phyloP scores from a whole-genome alignment of 208 protist genomes.

The Crithidia brevicula region DNA sequence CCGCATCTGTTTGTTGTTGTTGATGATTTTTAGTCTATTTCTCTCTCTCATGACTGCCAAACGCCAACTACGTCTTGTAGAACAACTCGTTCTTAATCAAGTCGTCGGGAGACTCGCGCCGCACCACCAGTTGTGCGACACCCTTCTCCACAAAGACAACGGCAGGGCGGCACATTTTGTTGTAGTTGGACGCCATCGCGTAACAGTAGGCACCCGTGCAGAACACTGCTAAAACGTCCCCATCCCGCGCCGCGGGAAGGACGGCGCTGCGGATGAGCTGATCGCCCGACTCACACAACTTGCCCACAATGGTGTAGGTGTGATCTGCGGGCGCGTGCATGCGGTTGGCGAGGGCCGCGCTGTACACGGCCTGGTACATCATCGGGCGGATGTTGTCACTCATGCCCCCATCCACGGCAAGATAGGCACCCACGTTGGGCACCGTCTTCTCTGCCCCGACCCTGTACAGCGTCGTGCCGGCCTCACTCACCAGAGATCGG shows the following conservation, averaged over 20 bases:
- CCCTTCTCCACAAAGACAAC: slow-evolving; percentile 14
- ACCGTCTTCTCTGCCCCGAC: slow-evolving; percentile 2
- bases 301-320: slow-evolving; percentile 13
- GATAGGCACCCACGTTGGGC: slow-evolving; percentile 7
- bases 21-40: too few relatives aligned
- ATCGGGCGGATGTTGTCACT: slow-evolving; percentile 22
- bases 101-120: slow-evolving; percentile 10
- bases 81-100: slow-evolving; percentile 11
- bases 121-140: slow-evolving; percentile 1
- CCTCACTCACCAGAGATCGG: slow-evolving; percentile 15
- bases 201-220: slow-evolving; percentile 24
- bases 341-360: background rate
- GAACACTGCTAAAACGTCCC: slow-evolving; percentile 15
- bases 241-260: background rate
- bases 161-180: slow-evolving; percentile 10
- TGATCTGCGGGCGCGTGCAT: slow-evolving; percentile 3
- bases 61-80: background rate
- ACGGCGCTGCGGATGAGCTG: slow-evolving; percentile 1
- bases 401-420: slow-evolving; percentile 20
- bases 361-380: slow-evolving; percentile 16
- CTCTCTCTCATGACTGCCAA: background rate
- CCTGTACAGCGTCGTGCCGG: slow-evolving; percentile 18
- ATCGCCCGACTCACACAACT: slow-evolving; percentile 20
- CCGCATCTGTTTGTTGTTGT: too few relatives aligned
- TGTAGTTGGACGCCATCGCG: slow-evolving; percentile 29